Evolutionary conservation across 1,139 yeast species (phyloP), one percentile per base, ranked within the genome.

Genomic region (Blastobotrys apis): DNA sequence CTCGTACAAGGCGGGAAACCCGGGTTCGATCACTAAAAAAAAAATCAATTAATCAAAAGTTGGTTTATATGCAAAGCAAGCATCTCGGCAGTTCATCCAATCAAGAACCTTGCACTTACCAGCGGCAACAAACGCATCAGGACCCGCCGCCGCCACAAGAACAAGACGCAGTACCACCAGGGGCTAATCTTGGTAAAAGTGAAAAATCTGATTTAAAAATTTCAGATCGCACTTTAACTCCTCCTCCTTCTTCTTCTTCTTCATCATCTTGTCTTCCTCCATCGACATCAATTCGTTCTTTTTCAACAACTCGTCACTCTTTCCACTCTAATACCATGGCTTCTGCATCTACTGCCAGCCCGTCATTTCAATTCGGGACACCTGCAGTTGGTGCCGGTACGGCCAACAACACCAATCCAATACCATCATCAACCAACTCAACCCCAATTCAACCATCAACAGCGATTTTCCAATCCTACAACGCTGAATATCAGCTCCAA

Each of bases 361-460:
- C 34, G 4, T 13, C 32, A 12, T 29, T 29, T 6, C 6, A 6
- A 29, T 29, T 29, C 5, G n/a, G 16, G n/a, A 29, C 5, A 15
- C 32, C n/a, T 15, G 19, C 15, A 31, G 33, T 33, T 21, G n/a
- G n/a, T n/a, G n/a, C n/a, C 36, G n/a, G 25, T 3, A 17, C 23
- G n/a, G 23, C 36, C 17, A 17, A 13, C 12, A 6, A 23, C 3
- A 20, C 13, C 23, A 8, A 12, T 9, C 10, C 36, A 17, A 33
- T 10, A 12, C 8, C 16, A 17, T 25, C 20, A 17, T 36, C 39
- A 19, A 19, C 39, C 8, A 36, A 27, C 25, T 25, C 44, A 9
- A 41, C 44, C 8, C 44, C 44, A 6, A 41, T 39, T 15, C 39
- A 41, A 23, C 39, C 30, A 12, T 23, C 33, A 23, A 4, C 39